Conservation (phyloP, 768 basidiomycete species). For the Boletus coccyginus region DNA sequence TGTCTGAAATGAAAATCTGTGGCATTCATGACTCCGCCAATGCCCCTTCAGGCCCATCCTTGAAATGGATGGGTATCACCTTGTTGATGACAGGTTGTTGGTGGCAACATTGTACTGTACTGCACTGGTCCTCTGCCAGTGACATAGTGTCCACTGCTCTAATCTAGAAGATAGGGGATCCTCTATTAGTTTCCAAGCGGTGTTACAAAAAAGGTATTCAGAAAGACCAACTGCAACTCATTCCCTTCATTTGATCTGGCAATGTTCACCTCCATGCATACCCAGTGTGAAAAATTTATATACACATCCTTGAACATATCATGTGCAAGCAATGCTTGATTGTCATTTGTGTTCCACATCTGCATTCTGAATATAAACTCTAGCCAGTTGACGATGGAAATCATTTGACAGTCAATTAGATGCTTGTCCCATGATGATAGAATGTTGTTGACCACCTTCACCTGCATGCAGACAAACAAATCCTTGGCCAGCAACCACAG, state of each 20-base stretch:
- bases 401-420: too few species aligned
- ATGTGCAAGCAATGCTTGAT: too few species aligned
- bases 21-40: not conserved
- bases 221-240: not conserved
- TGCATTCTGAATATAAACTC: slow-evolving; percentile 6
- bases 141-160: slow-evolving; percentile 7
- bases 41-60: not conserved
- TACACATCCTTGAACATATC: too few species aligned
- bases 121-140: slow-evolving; percentile 15
- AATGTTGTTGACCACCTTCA: not conserved
- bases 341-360: not conserved
- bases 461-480: not conserved
- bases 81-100: slow-evolving; percentile 12
- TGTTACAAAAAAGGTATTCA: not conserved
- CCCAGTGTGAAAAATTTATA: too few species aligned
- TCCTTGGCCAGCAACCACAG: too few species aligned
- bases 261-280: too few species aligned
- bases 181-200: not conserved
- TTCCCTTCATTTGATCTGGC: too few species aligned
- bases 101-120: slow-evolving; percentile 14
- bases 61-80: slow-evolving; percentile 12
- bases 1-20: slow-evolving; percentile 20
- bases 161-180: not conserved
- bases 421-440: not conserved
- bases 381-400: slow-evolving; percentile 10